These are phyloP conservation scores for Solanum bulbocastanum DNA, from an alignment of 257 asterid genomes.

Conservation along the genomic window DNA sequence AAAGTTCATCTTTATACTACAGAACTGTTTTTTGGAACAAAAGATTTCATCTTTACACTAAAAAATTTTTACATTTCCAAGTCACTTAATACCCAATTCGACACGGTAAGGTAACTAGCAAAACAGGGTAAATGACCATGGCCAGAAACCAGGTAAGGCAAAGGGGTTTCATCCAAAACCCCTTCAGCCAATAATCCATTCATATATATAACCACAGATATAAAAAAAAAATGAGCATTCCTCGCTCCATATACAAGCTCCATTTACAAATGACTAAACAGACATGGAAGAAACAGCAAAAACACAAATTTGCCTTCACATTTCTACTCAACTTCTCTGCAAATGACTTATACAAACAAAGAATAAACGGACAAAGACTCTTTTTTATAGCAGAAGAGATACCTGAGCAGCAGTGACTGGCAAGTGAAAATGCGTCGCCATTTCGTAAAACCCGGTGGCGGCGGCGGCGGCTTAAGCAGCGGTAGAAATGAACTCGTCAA, in stretches of 20 bases:
- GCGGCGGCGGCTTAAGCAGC: neutral
- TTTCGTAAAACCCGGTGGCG: constrained; percentile 2
- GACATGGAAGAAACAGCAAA: neutral
- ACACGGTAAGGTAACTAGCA: neutral
- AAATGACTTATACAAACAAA: neutral
- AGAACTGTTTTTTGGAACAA: neutral
- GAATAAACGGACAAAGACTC: neutral
- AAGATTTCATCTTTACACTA: neutral
- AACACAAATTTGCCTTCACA: neutral
- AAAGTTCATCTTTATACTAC: neutral
- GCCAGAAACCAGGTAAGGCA: neutral
- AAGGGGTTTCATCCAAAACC: neutral
- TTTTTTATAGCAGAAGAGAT: neutral
- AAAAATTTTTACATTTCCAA: neutral
- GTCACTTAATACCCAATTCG: neutral
- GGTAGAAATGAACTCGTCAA: neutral
- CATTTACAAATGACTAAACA: neutral
- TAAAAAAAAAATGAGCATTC: neutral
- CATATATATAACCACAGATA: neutral
- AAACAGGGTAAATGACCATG: neutral
- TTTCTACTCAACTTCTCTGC: neutral
- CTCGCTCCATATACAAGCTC: neutral
- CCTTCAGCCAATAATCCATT: neutral
- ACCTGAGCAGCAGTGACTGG: constrained; percentile 91
- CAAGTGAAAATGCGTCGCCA: constrained; percentile 68